Evolutionary conservation across 2,329 filamentous ascomycete genomes (phyloP).

Genomic region (Aspergillus aculeatinus): DNA sequence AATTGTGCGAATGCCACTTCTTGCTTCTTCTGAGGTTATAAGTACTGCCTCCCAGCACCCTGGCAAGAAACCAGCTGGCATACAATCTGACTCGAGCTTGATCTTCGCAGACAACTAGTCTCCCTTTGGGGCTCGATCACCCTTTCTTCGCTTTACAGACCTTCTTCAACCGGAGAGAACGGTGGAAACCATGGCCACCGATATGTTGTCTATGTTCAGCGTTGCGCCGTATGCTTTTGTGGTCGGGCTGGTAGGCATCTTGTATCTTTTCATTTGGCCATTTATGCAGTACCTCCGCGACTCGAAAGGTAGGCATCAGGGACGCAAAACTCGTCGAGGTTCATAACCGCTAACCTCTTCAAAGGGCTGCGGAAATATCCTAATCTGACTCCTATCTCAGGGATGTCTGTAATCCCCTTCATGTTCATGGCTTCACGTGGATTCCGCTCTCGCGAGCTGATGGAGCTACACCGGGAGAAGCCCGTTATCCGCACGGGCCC

Average conservation of each 20-base stretch:
- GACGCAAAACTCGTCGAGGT: neutral
- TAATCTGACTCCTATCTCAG: slow-evolving; percentile 45
- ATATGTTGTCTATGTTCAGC: slow-evolving; percentile 23
- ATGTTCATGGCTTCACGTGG: slow-evolving; percentile 47
- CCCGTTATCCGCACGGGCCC: slow-evolving; percentile 50
- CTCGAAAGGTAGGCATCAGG: slow-evolving; percentile 24
- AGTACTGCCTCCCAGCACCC: neutral
- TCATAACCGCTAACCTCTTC: neutral
- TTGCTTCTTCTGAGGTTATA: neutral
- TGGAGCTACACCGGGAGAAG: slow-evolving; percentile 48
- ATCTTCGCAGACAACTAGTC: neutral
- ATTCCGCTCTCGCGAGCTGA: slow-evolving; percentile 45
- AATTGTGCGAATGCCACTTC: neutral
- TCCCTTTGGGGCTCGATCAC: neutral
- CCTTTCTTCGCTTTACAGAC: neutral
- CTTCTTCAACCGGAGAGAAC: neutral
- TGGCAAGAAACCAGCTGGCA: neutral
- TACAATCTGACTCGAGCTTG: neutral
- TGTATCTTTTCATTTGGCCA: slow-evolving; percentile 28
- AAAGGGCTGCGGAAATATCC: slow-evolving; percentile 50
- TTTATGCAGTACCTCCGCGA: slow-evolving; percentile 30
- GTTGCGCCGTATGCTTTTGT: slow-evolving; percentile 26
- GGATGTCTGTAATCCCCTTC: slow-evolving; percentile 49
- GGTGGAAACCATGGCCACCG: slow-evolving; percentile 1
- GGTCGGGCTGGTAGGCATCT: slow-evolving; percentile 21